These are phyloP conservation scores for Phytophthora pisi DNA, from an alignment of 352 stramenopile genomes.

Conservation along the genomic window DNA sequence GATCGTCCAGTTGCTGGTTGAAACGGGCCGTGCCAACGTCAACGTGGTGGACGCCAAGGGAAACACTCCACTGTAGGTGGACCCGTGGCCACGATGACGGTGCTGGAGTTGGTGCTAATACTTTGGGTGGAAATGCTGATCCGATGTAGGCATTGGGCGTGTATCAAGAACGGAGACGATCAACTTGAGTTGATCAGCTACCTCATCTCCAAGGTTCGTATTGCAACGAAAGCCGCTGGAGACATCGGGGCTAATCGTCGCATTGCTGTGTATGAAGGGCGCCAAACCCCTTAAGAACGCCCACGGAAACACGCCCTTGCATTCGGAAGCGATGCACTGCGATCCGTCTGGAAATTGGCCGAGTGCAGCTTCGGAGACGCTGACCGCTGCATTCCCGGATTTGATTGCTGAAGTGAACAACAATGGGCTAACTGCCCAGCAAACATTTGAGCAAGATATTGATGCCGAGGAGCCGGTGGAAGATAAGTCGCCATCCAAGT, in stretches of 20 bases:
- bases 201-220: slow-evolving; percentile 61
- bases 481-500: slow-evolving; percentile 20
- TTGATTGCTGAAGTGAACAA: slow-evolving; percentile 60
- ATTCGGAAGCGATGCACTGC: slow-evolving; percentile 81
- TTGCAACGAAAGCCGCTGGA: neutral
- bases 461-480: slow-evolving; percentile 55
- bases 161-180: slow-evolving; percentile 58
- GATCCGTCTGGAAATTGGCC: slow-evolving; percentile 62
- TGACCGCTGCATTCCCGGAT: slow-evolving; percentile 62
- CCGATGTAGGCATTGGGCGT: slow-evolving; percentile 66
- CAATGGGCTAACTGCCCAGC: slow-evolving; percentile 60
- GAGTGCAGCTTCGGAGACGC: slow-evolving; percentile 44
- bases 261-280: slow-evolving; percentile 38
- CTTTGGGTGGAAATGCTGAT: neutral
- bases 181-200: slow-evolving; percentile 57
- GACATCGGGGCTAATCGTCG: neutral
- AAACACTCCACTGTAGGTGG: slow-evolving; percentile 66
- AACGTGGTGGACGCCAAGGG: slow-evolving; percentile 71
- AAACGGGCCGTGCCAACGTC: slow-evolving; percentile 60
- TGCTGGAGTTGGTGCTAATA: neutral
- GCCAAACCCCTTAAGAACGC: slow-evolving; percentile 66
- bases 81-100: neutral
- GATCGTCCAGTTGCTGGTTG: slow-evolving; percentile 62
- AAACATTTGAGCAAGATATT: slow-evolving; percentile 70
- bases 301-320: slow-evolving; percentile 65